Base-by-base conservation (phyloP, 371 early-diverging fungal genomes). In the Mucor lusitanicus region DNA sequence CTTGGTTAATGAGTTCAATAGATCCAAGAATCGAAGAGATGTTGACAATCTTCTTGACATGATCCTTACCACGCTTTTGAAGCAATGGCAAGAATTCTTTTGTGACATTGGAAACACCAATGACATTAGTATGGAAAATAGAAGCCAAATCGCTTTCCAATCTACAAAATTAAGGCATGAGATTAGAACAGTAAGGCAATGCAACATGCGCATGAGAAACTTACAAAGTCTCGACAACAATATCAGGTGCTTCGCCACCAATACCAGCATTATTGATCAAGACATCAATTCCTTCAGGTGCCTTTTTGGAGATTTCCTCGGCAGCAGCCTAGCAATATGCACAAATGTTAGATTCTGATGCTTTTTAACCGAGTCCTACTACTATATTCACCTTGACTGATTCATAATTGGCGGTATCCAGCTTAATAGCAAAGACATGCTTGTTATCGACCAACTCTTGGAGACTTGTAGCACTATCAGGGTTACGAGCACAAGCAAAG, bases 201-300 rank as follows among this genome's bases (percentile, higher is more conserved):
- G n/a, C n/a, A n/a, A n/a, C n/a, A n/a, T n/a, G n/a, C n/a, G n/a
- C n/a, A n/a, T n/a, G n/a, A n/a, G n/a, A n/a, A 25, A 33, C 56
- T 19, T 56, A 56, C 56, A 56, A 6, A 3, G 8, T 19, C 17
- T 32, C 17, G n/a, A 21, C n/a, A n/a, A n/a, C n/a, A n/a, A n/a
- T n/a, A 19, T n/a, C 15, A 33, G 7, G 28, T 3, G 19, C 19
- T 56, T 33, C 56, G 3, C 37, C 40, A 3, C 32, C 56, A 56
- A 77, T 70, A 17, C 80, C 80, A 25, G 80, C 80, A 68, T 80
- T 80, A 30, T 74, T 74, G 57, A 74, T 77, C 21, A 77, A 62
- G 23, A 71, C 70, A 62, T 78, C 71, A 44, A 78, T 57, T 23
- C 78, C 78, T 42, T 68, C 35, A 9, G 78, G 71, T 13, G 75